These are phyloP conservation scores for Hypoxylon sp. DNA, from an alignment of 2,329 filamentous ascomycete genomes.

Conservation along the genomic window DNA sequence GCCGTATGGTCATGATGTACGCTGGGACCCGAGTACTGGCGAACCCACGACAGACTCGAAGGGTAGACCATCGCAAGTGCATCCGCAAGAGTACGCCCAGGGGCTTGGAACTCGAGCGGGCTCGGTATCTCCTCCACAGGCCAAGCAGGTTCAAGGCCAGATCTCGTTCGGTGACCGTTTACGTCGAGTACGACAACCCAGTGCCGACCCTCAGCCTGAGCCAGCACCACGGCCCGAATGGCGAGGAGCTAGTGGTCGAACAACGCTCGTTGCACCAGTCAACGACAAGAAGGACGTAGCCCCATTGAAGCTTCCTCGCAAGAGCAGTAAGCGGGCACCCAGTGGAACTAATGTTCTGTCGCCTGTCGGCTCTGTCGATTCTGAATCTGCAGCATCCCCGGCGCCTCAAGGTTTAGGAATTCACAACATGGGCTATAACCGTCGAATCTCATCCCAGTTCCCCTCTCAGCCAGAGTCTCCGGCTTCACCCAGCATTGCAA, in stretches of 20 bases:
- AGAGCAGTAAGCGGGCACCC: conserved; percentile 62
- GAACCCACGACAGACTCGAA: conserved; percentile 72
- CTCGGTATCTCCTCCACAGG: conserved; percentile 51
- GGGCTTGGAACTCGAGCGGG: conserved; percentile 53
- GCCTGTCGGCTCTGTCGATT: conserved; percentile 53
- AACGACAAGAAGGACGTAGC: conserved; percentile 70
- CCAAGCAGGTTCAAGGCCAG: conserved; percentile 49
- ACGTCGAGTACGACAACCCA: conserved; percentile 59
- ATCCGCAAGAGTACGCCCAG: conserved; percentile 66
- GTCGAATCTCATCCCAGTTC: conserved; percentile 5
- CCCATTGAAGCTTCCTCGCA: conserved; percentile 70
- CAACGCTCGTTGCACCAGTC: conserved; percentile 74
- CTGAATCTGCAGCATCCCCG: conserved; percentile 56
- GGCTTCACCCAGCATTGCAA: conserved; percentile 44
- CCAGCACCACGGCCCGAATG: conserved; percentile 69
- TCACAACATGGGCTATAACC: conserved; percentile 21
- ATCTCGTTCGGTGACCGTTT: conserved; percentile 63
- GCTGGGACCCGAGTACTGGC: conserved; percentile 77
- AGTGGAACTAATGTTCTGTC: conserved; percentile 50
- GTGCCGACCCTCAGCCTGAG: conserved; percentile 47
- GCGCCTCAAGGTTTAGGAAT: conserved; percentile 31
- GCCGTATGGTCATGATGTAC: conserved; percentile 59
- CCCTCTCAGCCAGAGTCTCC: conserved; percentile 25
- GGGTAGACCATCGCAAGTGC: conserved; percentile 70
- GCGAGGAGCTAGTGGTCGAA: conserved; percentile 81